Conservation (phyloP, 1,139 yeast genomes). For the Sugiyamaella castrensis region DNA sequence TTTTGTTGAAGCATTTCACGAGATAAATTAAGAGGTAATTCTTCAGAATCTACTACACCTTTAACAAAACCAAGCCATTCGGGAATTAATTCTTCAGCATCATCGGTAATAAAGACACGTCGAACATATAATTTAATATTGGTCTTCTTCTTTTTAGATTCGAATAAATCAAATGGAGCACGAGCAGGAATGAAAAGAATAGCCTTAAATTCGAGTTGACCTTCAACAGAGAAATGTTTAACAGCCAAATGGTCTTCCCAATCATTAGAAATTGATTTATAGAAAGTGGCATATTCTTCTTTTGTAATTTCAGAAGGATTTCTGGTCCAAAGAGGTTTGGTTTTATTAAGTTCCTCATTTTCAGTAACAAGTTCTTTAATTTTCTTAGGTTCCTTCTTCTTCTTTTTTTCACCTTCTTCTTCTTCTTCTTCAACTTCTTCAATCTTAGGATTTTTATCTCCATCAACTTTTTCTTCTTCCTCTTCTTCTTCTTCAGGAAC, state of each 20-base stretch:
- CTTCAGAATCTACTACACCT: slow-evolving; percentile 99
- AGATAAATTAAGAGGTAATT: slow-evolving; percentile 98
- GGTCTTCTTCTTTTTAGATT: slow-evolving; percentile 97
- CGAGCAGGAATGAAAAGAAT: slow-evolving; percentile 97
- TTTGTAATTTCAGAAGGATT: slow-evolving; percentile 96
- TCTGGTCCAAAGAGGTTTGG: slow-evolving; percentile 99
- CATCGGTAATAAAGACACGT: slow-evolving; percentile 99
- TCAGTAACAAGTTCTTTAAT: slow-evolving; percentile 85
- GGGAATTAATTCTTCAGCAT: slow-evolving; percentile 98
- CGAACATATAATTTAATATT: slow-evolving; percentile 99
- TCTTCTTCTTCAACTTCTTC: slow-evolving; percentile 71
- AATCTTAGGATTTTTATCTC: slow-evolving; percentile 61
- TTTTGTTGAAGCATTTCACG: slow-evolving; percentile 99
- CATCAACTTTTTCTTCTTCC: slow-evolving; percentile 51
- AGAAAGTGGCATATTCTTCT: slow-evolving; percentile 99
- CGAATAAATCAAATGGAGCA: slow-evolving; percentile 98
- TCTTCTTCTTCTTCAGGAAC: slow-evolving; percentile 69
- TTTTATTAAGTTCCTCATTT: slow-evolving; percentile 97
- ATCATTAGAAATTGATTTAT: slow-evolving; percentile 98
- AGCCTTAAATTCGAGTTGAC: slow-evolving; percentile 99
- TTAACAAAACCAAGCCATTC: slow-evolving; percentile 97
- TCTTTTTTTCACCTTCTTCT: slow-evolving; percentile 56
- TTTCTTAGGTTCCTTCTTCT: slow-evolving; percentile 70
- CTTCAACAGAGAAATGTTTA: slow-evolving; percentile 99
- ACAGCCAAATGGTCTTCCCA: slow-evolving; percentile 99